Evolutionary conservation across 1,139 yeast genomes (phyloP).

Genomic region (Diutina sp.): DNA sequence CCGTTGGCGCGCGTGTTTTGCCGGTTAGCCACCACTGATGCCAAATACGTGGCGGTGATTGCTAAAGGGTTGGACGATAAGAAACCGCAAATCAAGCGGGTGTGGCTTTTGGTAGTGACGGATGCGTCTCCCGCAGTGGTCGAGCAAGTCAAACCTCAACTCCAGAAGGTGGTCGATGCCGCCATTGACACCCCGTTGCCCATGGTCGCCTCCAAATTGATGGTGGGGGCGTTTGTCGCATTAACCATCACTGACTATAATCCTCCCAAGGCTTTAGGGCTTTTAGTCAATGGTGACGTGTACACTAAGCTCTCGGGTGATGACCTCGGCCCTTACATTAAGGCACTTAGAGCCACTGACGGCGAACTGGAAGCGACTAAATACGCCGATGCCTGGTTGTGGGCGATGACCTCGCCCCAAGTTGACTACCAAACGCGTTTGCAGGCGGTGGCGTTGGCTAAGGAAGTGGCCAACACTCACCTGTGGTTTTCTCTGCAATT

Average conservation of each 20-base stretch:
- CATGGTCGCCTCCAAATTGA: conserved; percentile 33
- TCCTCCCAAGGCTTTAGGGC: conserved; percentile 17
- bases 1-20: conserved; percentile 23
- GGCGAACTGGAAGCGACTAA: neutral
- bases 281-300: conserved; percentile 33
- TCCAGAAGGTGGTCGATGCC: conserved; percentile 26
- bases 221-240: conserved; percentile 35
- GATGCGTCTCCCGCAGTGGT: conserved; percentile 5
- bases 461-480: neutral
- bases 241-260: conserved; percentile 12
- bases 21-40: conserved; percentile 6
- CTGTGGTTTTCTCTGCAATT: neutral
- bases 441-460: neutral
- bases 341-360: conserved; percentile 12
- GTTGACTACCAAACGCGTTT: neutral
- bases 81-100: conserved; percentile 45
- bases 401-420: neutral
- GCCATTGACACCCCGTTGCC: conserved; percentile 36
- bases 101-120: conserved; percentile 37
- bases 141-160: conserved; percentile 15
- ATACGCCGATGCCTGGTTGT: neutral
- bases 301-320: conserved; percentile 33
- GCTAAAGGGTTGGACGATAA: conserved; percentile 52
- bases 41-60: conserved; percentile 16
- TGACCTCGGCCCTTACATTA: conserved; percentile 41